Base-by-base conservation (phyloP, 2,329 filamentous ascomycete genomes). In the Fusarium marasasianum region DNA sequence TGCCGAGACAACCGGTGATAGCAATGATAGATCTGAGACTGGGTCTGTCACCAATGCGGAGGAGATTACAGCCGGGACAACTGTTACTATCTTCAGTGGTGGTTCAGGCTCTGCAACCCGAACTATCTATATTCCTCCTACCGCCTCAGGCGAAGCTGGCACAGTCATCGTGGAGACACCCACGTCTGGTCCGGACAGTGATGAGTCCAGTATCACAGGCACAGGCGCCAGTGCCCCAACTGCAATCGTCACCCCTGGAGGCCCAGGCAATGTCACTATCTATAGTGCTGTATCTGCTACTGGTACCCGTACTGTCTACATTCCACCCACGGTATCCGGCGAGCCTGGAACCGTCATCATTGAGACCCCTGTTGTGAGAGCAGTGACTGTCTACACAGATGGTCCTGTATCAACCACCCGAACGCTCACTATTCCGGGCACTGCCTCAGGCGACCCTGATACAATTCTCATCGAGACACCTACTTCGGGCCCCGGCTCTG, bases 261-360 rank as follows among this genome's bases (percentile, higher is more conserved):
- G 33, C 3, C n/a, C 12, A 37, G 47, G 58, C 0, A 72, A 72
- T 1, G 63, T 69, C 4, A 72, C 69, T 2, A 64, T 72, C 0
- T 66, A 50, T 2, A 66, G 58, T 10, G 63, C 60, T 0, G 61
- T 58, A 1, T 26, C 66, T 18, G 48, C 62, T 13, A 64, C 59
- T 9, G 50, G 43, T 6, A 45, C 66, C 5, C 35, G 55, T 6
- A 71, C 68, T 1, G 26, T 45, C 3, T 71, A 66, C 1, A 43
- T 71, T 3, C 44, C 66, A 5, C 63, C 63, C 0, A 56, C 57
- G 3, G 47, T 31, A 22, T 72, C 69, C 6, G 68, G 57, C 0
- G 68, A 71, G 11, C 63, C 38, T 11, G 68, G 63, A 26, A 60
- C 55, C 2, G 10, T 72, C 8, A 47, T 72, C 29, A 53, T 72